phyloP scores from a whole-genome alignment of 768 basidiomycete genomes.

The Termitomyces sp. region DNA sequence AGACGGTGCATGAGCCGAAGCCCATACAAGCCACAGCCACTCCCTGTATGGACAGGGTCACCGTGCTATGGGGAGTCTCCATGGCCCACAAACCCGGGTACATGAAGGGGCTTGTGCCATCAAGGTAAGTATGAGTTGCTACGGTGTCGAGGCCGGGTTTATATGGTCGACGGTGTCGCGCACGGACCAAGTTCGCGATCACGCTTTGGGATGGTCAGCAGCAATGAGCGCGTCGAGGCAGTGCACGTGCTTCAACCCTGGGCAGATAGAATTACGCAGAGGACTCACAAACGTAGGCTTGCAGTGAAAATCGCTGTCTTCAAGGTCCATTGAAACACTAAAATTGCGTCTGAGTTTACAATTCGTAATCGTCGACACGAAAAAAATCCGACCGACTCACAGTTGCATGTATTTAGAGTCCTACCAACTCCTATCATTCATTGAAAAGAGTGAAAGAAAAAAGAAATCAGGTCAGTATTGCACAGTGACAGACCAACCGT shows the following conservation, averaged over 20 bases:
- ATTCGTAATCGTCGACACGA: background rate
- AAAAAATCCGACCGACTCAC: background rate
- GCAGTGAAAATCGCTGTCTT: too few relatives aligned
- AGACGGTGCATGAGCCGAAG: slow-evolving; percentile 61
- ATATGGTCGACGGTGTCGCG: background rate
- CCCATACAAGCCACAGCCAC: slow-evolving; percentile 46
- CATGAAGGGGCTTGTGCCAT: slow-evolving; percentile 54
- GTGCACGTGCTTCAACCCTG: too few relatives aligned
- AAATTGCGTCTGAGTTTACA: background rate
- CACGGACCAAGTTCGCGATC: background rate
- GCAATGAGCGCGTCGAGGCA: background rate
- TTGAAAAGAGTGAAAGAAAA: background rate
- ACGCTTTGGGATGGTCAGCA: background rate
- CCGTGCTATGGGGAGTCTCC: slow-evolving; percentile 62
- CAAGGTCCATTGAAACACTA: too few relatives aligned
- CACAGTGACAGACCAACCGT: too few relatives aligned
- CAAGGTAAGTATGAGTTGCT: slow-evolving; percentile 55
- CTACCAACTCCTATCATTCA: background rate
- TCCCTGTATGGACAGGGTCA: slow-evolving; percentile 65
- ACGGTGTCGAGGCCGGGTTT: background rate
- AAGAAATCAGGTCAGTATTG: too few relatives aligned
- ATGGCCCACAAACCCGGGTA: slow-evolving; percentile 52
- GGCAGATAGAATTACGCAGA: too few relatives aligned
- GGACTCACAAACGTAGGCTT: too few relatives aligned
- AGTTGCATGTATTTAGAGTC: background rate